Evolutionary conservation across 768 basidiomycete genomes (phyloP), one percentile per base, ranked within the genome.

Genomic region (Xerocomellus intermedius): DNA sequence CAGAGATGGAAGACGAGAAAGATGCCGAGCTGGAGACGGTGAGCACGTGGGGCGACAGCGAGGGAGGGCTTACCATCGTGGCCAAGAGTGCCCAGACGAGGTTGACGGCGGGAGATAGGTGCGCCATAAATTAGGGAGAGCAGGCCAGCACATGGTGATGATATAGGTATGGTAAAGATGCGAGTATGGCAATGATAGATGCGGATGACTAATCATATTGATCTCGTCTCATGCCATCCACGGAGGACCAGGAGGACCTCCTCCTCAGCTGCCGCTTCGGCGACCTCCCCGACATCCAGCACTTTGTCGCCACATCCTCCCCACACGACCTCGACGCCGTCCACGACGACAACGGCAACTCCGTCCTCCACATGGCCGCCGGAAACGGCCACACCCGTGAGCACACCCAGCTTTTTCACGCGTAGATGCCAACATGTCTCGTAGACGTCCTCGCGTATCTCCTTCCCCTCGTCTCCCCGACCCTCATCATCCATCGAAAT

Each of bases 351-450:
- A 82, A 89, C 65, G 86, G 82, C 37, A 97, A 94, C 75, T 84
- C 81, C 2, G 74, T 85, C 38, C 74, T 97, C 37, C 94, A 97
- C 69, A 96, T 96, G 94, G 77, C 81, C 14, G 85, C 83, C 53
- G 94, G 82, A 1, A 98, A 98, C 71, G 94, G 94, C 0, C 94
- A 97, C 77, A 62, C 76, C 74, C 91, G 94, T 95, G 64, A 75
- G 77, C 55, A 14, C 36, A 14, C 36, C 24, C 47, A 7, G 8
- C 10, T 8, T 3, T 26, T 26, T 26, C 26, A 26, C 4, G 26
- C 26, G 6, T 26, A 3, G 4, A 26, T 26, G 26, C 5, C 26
- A 26, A 26, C 26, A 26, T 26, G 32, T 67, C 52, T 56, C 62
- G 47, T 73, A 96, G 94, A 94, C 60, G 67, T 91, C 10, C 79